Evolutionary conservation across 2,329 filamentous ascomycete genomes (phyloP), one percentile per base, ranked within the genome.

Genomic region (Fusarium proliferatum): DNA sequence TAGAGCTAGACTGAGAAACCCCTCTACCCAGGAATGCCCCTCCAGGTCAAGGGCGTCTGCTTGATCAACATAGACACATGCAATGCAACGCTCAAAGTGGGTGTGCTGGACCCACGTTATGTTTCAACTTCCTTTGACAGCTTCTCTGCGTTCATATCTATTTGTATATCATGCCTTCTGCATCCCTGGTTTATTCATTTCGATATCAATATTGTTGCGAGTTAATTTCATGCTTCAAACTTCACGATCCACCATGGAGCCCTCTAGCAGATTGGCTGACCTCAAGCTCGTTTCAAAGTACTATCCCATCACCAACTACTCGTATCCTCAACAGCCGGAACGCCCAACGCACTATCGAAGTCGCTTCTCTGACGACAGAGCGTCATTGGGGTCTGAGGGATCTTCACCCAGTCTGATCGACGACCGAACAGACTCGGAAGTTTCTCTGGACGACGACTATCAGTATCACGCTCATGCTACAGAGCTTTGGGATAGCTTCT

Each of bases 401-500:
- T 88, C 86, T 7, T 74, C 84, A 8, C 87, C 87, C 2, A 84
- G 85, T 34, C 82, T 88, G 77, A 83, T 87, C 21, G 86, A 89
- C 70, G 85, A 88, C 73, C 84, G 83, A 9, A 82, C 82, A 11
- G 86, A 88, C 72, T 88, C 86, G 9, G 87, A 89, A 58, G 77
- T 80, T 23, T 89, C 87, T 10, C 73, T 81, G 38, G 87, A 89
- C 26, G 87, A 88, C 46, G 86, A 88, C 72, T 84, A 84, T 63
- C 84, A 86, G 67, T 85, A 87, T 69, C 84, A 86, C 62, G 77
- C 82, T 26, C 82, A 86, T 38, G 81, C 82, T 9, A 78, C 82
- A 33, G 84, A 86, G 73, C 77, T 88, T 5, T 89, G 87, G 87
- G 85, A 88, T 74, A 85, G 81, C 60, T 89, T 88, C 75, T 88